Base-by-base conservation (phyloP, 2,329 filamentous ascomycete species). In the Gyromitra esculenta region DNA sequence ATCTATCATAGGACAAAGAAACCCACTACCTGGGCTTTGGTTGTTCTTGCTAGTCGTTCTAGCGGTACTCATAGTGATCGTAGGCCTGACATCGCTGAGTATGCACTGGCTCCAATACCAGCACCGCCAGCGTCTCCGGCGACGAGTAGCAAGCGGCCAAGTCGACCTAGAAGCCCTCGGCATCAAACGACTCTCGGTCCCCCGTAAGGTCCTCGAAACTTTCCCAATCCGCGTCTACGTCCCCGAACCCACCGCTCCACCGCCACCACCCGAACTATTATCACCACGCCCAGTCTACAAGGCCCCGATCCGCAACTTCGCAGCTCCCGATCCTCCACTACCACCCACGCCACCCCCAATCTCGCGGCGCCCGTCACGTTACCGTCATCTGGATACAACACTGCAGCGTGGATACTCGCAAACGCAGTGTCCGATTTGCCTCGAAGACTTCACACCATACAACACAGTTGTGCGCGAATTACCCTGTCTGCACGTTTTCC, bases 401-500 rank as follows among this genome's bases (percentile, higher is more conserved):
- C 50, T 65, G 5, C 75, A 74, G 41, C 75, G 75, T 21, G 45
- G 77, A 13, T 73, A 76, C 80, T 89, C 90, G 21, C 96, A 98
- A 82, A 90, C 92, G 0, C 90, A 88, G 1, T 98, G 96, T 82
- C 89, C 92, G n/a, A 97, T 98, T 68, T 99, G 96, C 82, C 87
- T 97, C 0, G 92, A 93, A 70, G 89, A 92, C 75, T 98, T 93
- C 81, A 87, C 91, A 37, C 87, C 89, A 15, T 88, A 89, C 48
- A 84, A 87, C 18, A 91, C 92, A 0, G 88, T 90, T 21, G 94
- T 98, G 71, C 91, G 94, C 71, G 92, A 97, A 83, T 86, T 98
- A 1, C 90, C 93, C 0, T 99, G 96, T 81, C 90, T 91, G 0
- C 96, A 99, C 82, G 95, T 98, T 73, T 99, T 94, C 83, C 95